phyloP scores from a whole-genome alignment of 2,329 filamentous ascomycete genomes.

The Neofusicoccum parvum region DNA sequence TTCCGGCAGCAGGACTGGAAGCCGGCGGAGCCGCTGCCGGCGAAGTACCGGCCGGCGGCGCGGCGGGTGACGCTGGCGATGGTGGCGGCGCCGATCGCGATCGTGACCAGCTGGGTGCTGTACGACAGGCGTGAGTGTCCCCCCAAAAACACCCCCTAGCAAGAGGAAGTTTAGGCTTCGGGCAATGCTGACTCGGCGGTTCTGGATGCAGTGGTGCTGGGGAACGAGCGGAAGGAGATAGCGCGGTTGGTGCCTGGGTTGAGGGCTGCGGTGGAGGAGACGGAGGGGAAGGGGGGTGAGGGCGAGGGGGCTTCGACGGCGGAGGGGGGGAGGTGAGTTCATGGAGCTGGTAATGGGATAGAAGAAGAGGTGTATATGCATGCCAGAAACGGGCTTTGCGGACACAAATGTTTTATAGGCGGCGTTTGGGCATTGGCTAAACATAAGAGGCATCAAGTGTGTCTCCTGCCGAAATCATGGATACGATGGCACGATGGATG shows the following conservation, averaged over 20 bases:
- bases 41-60: conserved; percentile 34
- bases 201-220: not conserved
- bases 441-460: no score
- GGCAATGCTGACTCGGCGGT: no score
- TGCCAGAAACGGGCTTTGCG: not conserved
- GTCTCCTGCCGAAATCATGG: not conserved
- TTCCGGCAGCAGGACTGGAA: not conserved
- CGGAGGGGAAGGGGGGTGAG: not conserved
- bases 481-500: not conserved
- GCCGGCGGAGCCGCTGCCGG: conserved; percentile 7
- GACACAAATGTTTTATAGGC: no score
- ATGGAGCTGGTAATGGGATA: not conserved
- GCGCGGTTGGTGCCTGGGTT: not conserved
- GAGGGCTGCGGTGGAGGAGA: not conserved
- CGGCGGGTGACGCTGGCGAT: conserved; percentile 37
- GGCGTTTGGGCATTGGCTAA: no score
- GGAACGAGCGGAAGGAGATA: not conserved
- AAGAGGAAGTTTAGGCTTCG: no score
- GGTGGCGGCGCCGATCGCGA: conserved; percentile 36
- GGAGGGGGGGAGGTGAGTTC: not conserved
- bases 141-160: no score
- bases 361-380: not conserved
- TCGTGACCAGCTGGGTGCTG: conserved; percentile 38
- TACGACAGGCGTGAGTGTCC: conserved; percentile 28
- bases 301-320: not conserved